phyloP scores from a whole-genome alignment of 2,329 filamentous ascomycete species.

The Talaromyces amestolkiae region DNA sequence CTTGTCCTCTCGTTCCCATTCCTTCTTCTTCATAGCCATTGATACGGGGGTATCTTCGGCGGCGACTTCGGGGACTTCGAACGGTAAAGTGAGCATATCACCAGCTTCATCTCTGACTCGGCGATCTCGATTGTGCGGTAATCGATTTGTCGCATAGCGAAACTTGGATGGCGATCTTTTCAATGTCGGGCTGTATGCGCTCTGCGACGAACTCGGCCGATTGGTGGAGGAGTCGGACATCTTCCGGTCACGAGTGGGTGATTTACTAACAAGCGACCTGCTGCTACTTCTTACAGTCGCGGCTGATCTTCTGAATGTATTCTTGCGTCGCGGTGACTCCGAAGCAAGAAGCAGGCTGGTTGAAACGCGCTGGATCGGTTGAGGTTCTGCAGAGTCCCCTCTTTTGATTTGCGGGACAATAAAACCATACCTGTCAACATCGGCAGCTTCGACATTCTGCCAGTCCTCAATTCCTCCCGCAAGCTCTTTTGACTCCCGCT shows the following conservation, averaged over 20 bases:
- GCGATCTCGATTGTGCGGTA: slow-evolving; percentile 55
- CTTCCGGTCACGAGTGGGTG: slow-evolving; percentile 34
- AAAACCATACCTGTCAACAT: slow-evolving; percentile 66
- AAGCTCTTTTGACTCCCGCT: slow-evolving; percentile 55
- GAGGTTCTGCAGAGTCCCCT: slow-evolving; percentile 31
- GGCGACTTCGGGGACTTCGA: slow-evolving; percentile 47
- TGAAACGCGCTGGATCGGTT: slow-evolving; percentile 57
- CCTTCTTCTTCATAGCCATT: slow-evolving; percentile 55
- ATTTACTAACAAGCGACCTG: slow-evolving; percentile 45
- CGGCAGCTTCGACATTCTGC: slow-evolving; percentile 57
- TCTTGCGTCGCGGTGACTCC: slow-evolving; percentile 54
- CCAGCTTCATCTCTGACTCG: slow-evolving; percentile 58
- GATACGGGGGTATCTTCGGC: slow-evolving; percentile 48
- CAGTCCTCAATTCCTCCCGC: slow-evolving; percentile 66
- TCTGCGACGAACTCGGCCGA: slow-evolving; percentile 48
- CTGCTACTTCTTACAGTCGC: slow-evolving; percentile 47
- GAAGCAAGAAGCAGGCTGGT: slow-evolving; percentile 58
- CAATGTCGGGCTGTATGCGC: slow-evolving; percentile 43
- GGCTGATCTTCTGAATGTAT: slow-evolving; percentile 50
- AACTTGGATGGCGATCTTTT: slow-evolving; percentile 45
- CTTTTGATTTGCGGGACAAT: slow-evolving; percentile 45
- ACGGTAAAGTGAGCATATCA: slow-evolving; percentile 64
- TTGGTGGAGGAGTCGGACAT: slow-evolving; percentile 42
- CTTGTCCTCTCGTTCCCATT: slow-evolving; percentile 62
- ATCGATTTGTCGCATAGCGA: slow-evolving; percentile 52